These are phyloP conservation scores for Pulveroboletus sp. DNA, from an alignment of 768 basidiomycete species.

Conservation along the genomic window DNA sequence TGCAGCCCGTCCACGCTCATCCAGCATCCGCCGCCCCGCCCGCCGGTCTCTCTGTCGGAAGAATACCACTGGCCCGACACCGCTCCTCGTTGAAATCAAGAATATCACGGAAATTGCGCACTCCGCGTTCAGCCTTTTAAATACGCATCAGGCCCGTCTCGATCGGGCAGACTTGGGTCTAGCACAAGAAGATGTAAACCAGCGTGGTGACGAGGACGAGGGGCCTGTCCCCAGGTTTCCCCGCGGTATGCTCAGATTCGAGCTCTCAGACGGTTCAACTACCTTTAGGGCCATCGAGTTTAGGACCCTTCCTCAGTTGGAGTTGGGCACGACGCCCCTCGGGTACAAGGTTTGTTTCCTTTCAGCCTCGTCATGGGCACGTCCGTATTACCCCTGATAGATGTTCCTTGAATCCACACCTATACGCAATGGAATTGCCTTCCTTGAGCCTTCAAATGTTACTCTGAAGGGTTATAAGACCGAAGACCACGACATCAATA, in stretches of 20 bases:
- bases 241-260: conserved; percentile 69
- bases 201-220: conserved; percentile 51
- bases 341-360: conserved; percentile 67
- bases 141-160: conserved; percentile 58
- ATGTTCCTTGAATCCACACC: conserved; percentile 64
- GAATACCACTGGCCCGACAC: conserved; percentile 32
- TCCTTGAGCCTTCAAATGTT: conserved; percentile 69
- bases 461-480: conserved; percentile 55
- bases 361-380: not conserved
- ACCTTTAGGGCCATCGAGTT: conserved; percentile 77
- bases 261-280: conserved; percentile 73
- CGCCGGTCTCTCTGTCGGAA: conserved; percentile 8
- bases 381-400: conserved; percentile 32
- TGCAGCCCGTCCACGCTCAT: conserved; percentile 3
- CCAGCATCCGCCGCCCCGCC: not conserved
- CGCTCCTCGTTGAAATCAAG: conserved; percentile 70
- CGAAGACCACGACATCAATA: conserved; percentile 58
- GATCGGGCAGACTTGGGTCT: conserved; percentile 49
- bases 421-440: conserved; percentile 66
- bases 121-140: conserved; percentile 78
- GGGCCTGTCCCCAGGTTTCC: conserved; percentile 81
- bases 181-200: conserved; percentile 40
- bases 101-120: conserved; percentile 79
- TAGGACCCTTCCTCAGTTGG: conserved; percentile 55
- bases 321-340: conserved; percentile 69